Evolutionary conservation across 2,329 filamentous ascomycete genomes (phyloP), one percentile per base, ranked within the genome.

Genomic region (Trichoderma sp.): DNA sequence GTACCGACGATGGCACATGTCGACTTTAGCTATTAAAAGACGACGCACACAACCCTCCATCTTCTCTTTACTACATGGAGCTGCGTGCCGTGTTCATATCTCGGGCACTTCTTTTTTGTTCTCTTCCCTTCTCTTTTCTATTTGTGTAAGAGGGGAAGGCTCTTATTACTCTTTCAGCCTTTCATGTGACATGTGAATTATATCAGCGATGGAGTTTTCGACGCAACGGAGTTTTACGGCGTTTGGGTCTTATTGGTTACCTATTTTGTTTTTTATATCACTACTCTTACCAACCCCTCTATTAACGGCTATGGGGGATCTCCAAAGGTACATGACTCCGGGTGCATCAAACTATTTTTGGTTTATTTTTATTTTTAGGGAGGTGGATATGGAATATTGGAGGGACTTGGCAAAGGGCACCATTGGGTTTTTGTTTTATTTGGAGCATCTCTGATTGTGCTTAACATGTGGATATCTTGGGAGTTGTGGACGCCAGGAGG

Each of bases 1-100:
- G 75, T 87, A 75, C 83, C 87, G 50, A 83, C 86, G 73, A 82
- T 91, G 81, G 88, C 86, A 72, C 85, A 87, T 77, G 86, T 91
- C 75, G 88, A 91, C 80, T 88, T 91, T 74, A 89, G 85, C 79
- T 90, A 90, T 76, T 91, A 30, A 82, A 86, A 73, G 32, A 13
- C 34, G n/a, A 34, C 50, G 26, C n/a, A 30, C 30, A 23, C 32
- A 43, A 34, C 7, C 32, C 15, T 50, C 12, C 23, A 26, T 63
- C 26, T 11, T 32, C 32, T 32, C 11, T 28, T 59, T n/a, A 39
- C 28, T 30, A 26, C 17, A 36, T 11, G 62, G 61, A 50, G 50
- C 34, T 36, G 61, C 61, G 53, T 32, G 20, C 55, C 59, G 13
- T 64, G 34, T 59, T 61, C 28, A 68, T 68, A 65, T 75, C 57